These are phyloP conservation scores for Xerocomellus amylosporus DNA, from an alignment of 768 basidiomycete species.

Conservation along the genomic window DNA sequence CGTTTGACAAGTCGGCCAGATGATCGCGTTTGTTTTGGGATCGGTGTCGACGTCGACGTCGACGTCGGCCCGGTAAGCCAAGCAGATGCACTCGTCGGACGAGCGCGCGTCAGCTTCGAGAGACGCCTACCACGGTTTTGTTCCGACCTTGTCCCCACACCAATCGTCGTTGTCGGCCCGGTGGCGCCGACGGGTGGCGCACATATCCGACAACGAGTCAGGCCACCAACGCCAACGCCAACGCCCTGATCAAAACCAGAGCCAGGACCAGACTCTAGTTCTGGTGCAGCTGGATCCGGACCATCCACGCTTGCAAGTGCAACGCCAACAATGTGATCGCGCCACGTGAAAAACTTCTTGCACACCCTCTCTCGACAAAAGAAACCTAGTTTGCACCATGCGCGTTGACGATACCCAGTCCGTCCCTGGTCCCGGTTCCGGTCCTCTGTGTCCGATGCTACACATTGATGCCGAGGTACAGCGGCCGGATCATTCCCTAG, in stretches of 20 bases:
- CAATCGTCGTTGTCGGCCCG: neutral
- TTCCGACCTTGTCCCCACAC: neutral
- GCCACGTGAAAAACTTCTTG: constrained; percentile 10
- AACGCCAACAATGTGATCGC: constrained; percentile 2
- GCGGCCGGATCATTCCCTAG: constrained; percentile 18
- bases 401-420: neutral
- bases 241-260: neutral
- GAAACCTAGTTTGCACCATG: constrained; percentile 1
- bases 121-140: neutral
- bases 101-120: neutral
- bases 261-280: neutral
- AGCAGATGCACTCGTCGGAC: constrained; percentile 1
- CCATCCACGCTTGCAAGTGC: neutral
- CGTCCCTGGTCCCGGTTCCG: neutral
- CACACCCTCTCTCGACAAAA: constrained; percentile 3
- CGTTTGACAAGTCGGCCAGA: constrained; percentile 9
- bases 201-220: neutral
- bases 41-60: constrained; percentile 4
- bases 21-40: neutral
- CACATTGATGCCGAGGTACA: neutral
- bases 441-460: neutral
- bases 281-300: neutral
- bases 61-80: neutral
- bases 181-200: constrained; percentile 15
- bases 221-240: neutral